Evolutionary conservation across 306 rosid species (phyloP).

Genomic region (Styphnolobium japonicum): DNA sequence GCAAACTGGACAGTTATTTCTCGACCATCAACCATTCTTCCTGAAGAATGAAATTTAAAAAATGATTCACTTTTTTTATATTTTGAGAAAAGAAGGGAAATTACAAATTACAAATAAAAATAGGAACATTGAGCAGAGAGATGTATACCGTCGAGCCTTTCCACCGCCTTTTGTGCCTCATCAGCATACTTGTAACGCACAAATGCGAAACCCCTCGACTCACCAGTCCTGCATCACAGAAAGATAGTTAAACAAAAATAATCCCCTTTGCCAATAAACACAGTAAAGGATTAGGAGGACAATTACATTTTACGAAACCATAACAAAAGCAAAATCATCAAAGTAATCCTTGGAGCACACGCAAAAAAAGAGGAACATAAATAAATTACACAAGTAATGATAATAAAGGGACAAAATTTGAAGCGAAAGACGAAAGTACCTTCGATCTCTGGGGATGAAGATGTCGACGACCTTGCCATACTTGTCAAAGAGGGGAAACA

Average conservation of each 20-base stretch:
- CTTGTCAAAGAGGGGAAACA: slow-evolving; percentile 83
- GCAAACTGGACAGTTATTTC: slow-evolving; percentile 96
- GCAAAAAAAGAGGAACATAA: too few species aligned
- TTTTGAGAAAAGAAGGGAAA: not conserved
- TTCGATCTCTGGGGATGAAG: slow-evolving; percentile 89
- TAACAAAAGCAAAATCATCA: not conserved
- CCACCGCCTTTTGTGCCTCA: slow-evolving; percentile 89
- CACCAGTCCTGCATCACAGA: slow-evolving; percentile 61
- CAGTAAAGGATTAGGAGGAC: too few species aligned
- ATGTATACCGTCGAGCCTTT: slow-evolving; percentile 71
- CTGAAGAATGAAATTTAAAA: slow-evolving; percentile 27
- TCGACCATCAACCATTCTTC: slow-evolving; percentile 89
- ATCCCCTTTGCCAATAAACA: too few species aligned
- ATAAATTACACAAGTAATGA: too few species aligned
- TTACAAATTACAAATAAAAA: not conserved
- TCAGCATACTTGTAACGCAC: slow-evolving; percentile 92
- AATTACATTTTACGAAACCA: not conserved
- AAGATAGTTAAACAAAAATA: too few species aligned
- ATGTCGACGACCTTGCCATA: slow-evolving; percentile 90
- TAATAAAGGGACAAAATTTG: not conserved
- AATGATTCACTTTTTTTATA: not conserved
- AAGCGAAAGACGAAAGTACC: slow-evolving; percentile 47
- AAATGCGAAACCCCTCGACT: slow-evolving; percentile 90
- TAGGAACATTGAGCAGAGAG: not conserved
- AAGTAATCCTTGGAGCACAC: too few species aligned